Evolutionary conservation across 768 basidiomycete species (phyloP), one percentile per base, ranked within the genome.

Genomic region (Suillus discolor): DNA sequence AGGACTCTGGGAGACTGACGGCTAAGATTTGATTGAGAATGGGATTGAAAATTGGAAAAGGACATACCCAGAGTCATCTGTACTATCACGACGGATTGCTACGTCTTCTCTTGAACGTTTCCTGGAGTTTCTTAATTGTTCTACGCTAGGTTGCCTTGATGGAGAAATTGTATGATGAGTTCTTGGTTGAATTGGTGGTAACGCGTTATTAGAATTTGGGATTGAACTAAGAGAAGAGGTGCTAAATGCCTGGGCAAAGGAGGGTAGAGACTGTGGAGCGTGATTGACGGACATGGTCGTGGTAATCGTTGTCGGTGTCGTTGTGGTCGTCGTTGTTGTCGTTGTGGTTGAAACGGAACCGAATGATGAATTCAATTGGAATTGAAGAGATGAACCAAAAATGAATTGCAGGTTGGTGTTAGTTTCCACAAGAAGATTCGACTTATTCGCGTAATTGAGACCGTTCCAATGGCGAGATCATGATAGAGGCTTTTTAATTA

Each of bases 241-340:
- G 74, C 83, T 86, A 79, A 93, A 93, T 0, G 92, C 86, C 79
- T 90, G 88, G 2, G 89, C 87, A 76, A 93, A 93, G 51, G 92
- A 90, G 47, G 92, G 92, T 45, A 93, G 85, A 12, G 90, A 88
- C 75, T 88, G 89, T 67, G 81, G 75, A 70, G 81, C 79, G 76
- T 77, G 79, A 70, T 78, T 79, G 70, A 77, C 73, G 68, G 83
- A 80, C 83, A 84, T 84, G 78, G 67, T 44, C 16, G 44, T n/a
- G 36, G 36, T 38, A 38, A 31, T 31, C 18, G 18, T 4, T 18
- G 42, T 20, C 42, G 38, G 11, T 13, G 38, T 39, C 38, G 38
- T 39, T 7, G 45, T n/a, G 4, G 20, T n/a, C 4, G 47, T 23
- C n/a, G 47, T 49, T 12, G 47, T 49, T 0, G 47, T 49, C 49